Evolutionary conservation across 169 alveolate species (phyloP), one percentile per base, ranked within the genome.

Genomic region (Plasmodium sp.): DNA sequence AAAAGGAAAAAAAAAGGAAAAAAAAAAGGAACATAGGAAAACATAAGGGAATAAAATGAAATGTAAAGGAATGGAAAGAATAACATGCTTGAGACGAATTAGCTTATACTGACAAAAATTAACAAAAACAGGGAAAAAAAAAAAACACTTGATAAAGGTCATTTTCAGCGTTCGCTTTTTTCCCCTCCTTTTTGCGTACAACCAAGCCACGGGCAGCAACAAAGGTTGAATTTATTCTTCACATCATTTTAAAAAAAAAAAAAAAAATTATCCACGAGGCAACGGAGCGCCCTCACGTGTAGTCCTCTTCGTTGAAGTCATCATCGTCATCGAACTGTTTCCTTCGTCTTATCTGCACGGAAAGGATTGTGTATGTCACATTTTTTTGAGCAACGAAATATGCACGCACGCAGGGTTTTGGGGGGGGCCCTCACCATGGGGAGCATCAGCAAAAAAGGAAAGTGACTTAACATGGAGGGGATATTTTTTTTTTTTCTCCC

Each of bases 241-340:
- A 79, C 31, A 79, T 41, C n/a, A 31, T 41, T 7, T 79, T 45
- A 33, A 33, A 75, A 36, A 75, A 36, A 39, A 77, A 41, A 79
- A 79, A 79, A 79, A 79, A 79, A 79, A 22, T 79, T 79, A 18
- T 79, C 62, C 33, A 22, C 22, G 62, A 39, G 41, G 34, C 62
- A 39, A 41, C 39, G 16, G 14, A 4, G 14, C 5, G 43, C 43
- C 5, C 77, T 81, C 54, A 90, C 90, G 82, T 90, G 36, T 90
- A 90, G 74, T 90, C 94, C 27, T 90, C 94, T 39, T 90, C 94
- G 33, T 90, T 90, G 75, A 90, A 90, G 83, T 90, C 94, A 54
- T 90, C 94, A 18, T 90, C 94, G 56, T 90, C 94, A 81, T 90
- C 94, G 51, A 90, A 90, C 81, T 90, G 94, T 74, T 90, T 90